phyloP scores from a whole-genome alignment of 228 moss, liverwort and hornwort species.

The Sphagnum magellanicum region DNA sequence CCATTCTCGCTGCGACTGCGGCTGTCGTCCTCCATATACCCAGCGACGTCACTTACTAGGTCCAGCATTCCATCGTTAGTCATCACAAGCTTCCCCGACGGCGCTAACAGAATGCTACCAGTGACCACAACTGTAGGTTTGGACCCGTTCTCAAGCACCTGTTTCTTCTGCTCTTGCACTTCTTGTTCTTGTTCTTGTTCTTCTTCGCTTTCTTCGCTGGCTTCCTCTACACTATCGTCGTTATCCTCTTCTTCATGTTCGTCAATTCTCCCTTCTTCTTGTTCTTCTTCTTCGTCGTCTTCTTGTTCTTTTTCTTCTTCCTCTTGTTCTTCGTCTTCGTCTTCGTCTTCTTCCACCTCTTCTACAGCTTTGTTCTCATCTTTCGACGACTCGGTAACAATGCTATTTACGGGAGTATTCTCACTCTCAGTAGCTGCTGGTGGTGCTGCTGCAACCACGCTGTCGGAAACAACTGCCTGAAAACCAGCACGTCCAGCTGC shows the following conservation, averaged over 20 bases:
- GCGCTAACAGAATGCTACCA: not conserved
- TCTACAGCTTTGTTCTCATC: not conserved
- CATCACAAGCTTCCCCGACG: not conserved
- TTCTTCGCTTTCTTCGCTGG: slow-evolving; percentile 1
- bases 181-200: not conserved
- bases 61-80: not conserved
- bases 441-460: not conserved
- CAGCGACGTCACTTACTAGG: slow-evolving; percentile 4
- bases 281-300: slow-evolving; percentile 12
- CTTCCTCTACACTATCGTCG: not conserved
- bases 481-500: not conserved
- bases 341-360: not conserved
- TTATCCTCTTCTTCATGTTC: slow-evolving; percentile 7
- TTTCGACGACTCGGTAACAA: not conserved
- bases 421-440: not conserved
- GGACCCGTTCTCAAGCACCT: not conserved
- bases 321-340: not conserved
- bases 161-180: not conserved
- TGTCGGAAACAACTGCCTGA: not conserved
- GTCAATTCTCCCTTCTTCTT: not conserved
- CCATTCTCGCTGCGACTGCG: slow-evolving; percentile 55
- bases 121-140: not conserved
- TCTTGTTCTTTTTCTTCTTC: not conserved
- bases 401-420: not conserved
- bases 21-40: slow-evolving; percentile 33